These are phyloP conservation scores for Sphaerulina vaccinii DNA, from an alignment of 2,329 filamentous ascomycete genomes.

Conservation along the genomic window DNA sequence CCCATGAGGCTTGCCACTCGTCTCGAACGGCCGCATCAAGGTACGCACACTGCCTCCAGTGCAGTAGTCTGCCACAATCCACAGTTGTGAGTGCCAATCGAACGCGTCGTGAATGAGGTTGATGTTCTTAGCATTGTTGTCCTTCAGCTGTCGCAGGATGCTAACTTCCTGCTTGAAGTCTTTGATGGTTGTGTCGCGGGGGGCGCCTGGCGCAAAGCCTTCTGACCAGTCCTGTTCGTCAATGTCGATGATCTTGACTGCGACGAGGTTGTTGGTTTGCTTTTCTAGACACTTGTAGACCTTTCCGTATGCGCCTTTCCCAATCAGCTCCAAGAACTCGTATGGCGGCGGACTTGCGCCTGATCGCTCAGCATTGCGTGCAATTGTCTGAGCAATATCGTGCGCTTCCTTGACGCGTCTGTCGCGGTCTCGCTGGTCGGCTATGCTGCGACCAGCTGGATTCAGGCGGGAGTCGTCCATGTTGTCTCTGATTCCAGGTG, in stretches of 20 bases:
- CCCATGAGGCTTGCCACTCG: constrained; percentile 30
- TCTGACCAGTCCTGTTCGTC: constrained; percentile 65
- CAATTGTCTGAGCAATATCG: constrained; percentile 65
- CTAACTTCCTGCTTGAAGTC: constrained; percentile 62
- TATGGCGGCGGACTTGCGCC: constrained; percentile 65
- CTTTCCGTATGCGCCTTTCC: constrained; percentile 71
- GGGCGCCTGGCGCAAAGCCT: constrained; percentile 53
- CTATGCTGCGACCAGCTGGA: constrained; percentile 21
- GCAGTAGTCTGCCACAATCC: constrained; percentile 86
- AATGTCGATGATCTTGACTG: constrained; percentile 81
- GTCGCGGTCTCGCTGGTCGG: constrained; percentile 24
- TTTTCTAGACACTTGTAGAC: constrained; percentile 64
- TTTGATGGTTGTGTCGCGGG: constrained; percentile 54
- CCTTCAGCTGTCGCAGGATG: constrained; percentile 69
- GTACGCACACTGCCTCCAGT: constrained; percentile 77
- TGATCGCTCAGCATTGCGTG: constrained; percentile 60
- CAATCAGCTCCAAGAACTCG: constrained; percentile 69
- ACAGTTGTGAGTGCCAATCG: constrained; percentile 74
- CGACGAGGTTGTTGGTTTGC: constrained; percentile 56
- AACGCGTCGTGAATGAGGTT: constrained; percentile 79
- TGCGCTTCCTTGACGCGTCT: constrained; percentile 61
- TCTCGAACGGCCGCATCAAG: constrained; percentile 49
- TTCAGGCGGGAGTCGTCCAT: constrained; percentile 36
- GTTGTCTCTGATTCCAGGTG: not conserved
- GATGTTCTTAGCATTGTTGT: constrained; percentile 73